Evolutionary conservation across 2,329 filamentous ascomycete species (phyloP).

Genomic region (Dactylellina drechsleri): DNA sequence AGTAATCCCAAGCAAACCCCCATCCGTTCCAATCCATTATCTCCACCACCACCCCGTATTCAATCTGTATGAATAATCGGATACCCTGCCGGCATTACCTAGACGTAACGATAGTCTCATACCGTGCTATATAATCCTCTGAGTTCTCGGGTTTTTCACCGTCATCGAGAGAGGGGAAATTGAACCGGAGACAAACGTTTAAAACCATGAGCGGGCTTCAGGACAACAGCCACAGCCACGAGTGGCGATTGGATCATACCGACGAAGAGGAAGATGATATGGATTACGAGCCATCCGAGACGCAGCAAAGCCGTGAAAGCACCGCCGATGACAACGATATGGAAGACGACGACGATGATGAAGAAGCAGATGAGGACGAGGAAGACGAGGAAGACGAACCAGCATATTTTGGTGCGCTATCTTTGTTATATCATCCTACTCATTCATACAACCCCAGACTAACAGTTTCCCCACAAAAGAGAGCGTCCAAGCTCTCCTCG

Average conservation of each 20-base stretch:
- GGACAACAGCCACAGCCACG: constrained; percentile 5
- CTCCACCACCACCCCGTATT: background rate
- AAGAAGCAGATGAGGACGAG: too few species aligned
- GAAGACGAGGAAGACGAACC: constrained; percentile 53
- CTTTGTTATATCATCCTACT: constrained; percentile 51
- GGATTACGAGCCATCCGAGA: constrained; percentile 59
- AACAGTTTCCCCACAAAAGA: constrained; percentile 54
- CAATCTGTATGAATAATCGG: background rate
- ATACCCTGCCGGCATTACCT: too few species aligned
- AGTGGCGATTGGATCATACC: constrained; percentile 53
- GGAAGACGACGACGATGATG: constrained; percentile 61
- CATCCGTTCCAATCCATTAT: constrained; percentile 21
- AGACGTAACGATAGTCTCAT: background rate
- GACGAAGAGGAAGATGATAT: constrained; percentile 58
- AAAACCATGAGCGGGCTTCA: background rate
- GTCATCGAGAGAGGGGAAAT: background rate
- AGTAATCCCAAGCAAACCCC: constrained; percentile 26
- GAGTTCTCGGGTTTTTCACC: too few species aligned
- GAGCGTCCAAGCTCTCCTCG: constrained; percentile 12
- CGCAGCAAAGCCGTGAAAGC: constrained; percentile 33
- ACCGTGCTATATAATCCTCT: too few species aligned
- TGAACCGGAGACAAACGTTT: background rate
- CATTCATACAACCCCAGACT: constrained; percentile 3
- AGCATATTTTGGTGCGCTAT: constrained; percentile 49
- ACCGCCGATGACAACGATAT: constrained; percentile 21